Base-by-base conservation (phyloP, 2,329 filamentous ascomycete species). In the Aureobasidium sp. region DNA sequence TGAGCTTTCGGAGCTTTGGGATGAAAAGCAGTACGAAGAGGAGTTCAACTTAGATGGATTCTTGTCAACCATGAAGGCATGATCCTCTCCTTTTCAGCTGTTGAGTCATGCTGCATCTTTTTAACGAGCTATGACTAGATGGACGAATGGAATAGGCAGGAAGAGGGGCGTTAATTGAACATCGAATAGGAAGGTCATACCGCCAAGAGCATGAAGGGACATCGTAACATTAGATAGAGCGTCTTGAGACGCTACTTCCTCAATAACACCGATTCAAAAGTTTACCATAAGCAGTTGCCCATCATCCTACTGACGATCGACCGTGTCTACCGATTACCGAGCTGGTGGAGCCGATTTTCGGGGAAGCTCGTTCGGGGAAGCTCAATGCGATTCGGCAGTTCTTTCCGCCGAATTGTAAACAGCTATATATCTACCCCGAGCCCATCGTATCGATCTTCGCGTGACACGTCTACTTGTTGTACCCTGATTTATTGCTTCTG, bases 31-130 rank as follows among this genome's bases (percentile, higher is more conserved):
- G 78, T 99, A 99, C 75, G 91, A 97, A 76, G 94, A 99, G 78
- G 95, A 96, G 75, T 97, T 97, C 74, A 91, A 97, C 73, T 78
- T 99, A 67, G 91, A 96, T 69, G 92, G 90, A 3, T 99, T 97
- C 78, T 82, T 99, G 78, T 92, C 91, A 74, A 95, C 85, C 67
- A 97, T 99, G 90, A 90, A 91, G 71, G 77, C 71, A 37, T 78
- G 66, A 67, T 47, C 25, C 25, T 21, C 11, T 9, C n/a, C 32
- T 30, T 57, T 21, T 5, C 16, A 29, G 11, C 27, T 27, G 2
- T 42, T 54, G 7, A 2, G 11, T 54, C 6, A 14, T 41, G 39
- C 39, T 21, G 53, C 36, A 25, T 57, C 39, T 36, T 2, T 45
- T 45, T 57, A 57, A 57, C 11, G 53, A 57, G 50, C 37, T 27